Conservation (phyloP, 2,329 filamentous ascomycete genomes). For the Zelopaecilomyces penicillatus region DNA sequence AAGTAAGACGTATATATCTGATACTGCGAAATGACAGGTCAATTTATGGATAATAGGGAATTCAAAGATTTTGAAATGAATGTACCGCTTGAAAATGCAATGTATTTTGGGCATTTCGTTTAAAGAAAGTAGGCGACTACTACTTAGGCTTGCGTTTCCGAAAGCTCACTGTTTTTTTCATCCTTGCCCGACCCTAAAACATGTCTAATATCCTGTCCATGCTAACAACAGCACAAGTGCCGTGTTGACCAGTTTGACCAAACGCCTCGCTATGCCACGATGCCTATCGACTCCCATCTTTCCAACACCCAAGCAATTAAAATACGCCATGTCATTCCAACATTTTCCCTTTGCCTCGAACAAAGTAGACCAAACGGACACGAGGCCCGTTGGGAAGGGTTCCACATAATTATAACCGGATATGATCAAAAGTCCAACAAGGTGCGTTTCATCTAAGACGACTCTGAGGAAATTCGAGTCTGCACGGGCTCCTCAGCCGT, state of each 20-base stretch:
- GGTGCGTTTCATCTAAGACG: not conserved
- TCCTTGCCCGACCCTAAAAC: too few relatives aligned
- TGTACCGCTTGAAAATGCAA: too few relatives aligned
- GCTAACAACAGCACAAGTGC: too few relatives aligned
- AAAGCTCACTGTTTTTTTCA: too few relatives aligned
- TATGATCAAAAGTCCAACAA: too few relatives aligned
- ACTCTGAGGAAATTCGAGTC: slow-evolving; percentile 15
- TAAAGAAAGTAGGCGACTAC: too few relatives aligned
- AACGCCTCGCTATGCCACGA: slow-evolving; percentile 27
- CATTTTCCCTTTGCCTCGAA: not conserved
- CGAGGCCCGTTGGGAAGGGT: too few relatives aligned
- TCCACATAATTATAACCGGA: too few relatives aligned
- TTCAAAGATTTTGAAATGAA: not conserved
- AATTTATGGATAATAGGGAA: not conserved
- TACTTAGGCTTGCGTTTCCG: too few relatives aligned
- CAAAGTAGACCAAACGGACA: not conserved
- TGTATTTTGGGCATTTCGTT: too few relatives aligned
- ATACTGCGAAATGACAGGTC: not conserved
- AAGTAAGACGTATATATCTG: not conserved
- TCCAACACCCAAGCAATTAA: not conserved
- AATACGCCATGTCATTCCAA: not conserved
- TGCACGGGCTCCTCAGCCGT: slow-evolving; percentile 18
- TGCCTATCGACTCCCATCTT: not conserved
- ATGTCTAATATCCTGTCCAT: too few relatives aligned
- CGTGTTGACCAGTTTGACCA: slow-evolving; percentile 1